Conservation (phyloP, 2,329 filamentous ascomycete species). For the Sporothrix humicola region DNA sequence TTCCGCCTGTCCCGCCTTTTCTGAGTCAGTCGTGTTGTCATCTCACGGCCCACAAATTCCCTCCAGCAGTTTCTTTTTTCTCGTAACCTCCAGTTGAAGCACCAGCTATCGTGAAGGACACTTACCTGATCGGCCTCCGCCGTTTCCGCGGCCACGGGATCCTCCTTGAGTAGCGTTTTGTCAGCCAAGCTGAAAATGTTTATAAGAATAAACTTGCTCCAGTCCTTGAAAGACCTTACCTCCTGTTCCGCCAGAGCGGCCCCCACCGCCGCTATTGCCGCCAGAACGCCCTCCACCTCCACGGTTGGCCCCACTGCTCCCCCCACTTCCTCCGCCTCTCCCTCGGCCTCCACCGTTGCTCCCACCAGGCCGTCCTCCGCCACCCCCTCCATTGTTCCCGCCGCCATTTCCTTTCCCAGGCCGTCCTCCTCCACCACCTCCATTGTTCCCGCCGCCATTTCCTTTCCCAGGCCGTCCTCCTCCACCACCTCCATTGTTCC, state of each 20-base stretch:
- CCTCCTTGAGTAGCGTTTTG: not conserved
- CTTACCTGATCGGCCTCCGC: slow-evolving; percentile 19
- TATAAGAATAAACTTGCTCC: not conserved
- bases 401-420: not conserved
- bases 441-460: slow-evolving; percentile 32
- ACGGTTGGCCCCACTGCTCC: not conserved
- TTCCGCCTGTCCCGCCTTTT: not conserved
- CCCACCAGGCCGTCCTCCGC: slow-evolving; percentile 9
- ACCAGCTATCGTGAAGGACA: not conserved
- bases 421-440: slow-evolving; percentile 38
- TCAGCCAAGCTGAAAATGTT: not conserved
- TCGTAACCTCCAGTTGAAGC: not conserved
- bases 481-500: slow-evolving; percentile 40
- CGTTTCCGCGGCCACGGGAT: not conserved
- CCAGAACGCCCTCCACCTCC: slow-evolving; percentile 22
- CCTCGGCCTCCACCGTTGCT: slow-evolving; percentile 5
- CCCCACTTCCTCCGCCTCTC: slow-evolving; percentile 15
- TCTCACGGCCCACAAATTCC: not conserved
- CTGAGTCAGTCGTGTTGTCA: not conserved
- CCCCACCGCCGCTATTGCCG: slow-evolving; percentile 39
- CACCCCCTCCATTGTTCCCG: not conserved
- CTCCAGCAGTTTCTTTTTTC: not conserved
- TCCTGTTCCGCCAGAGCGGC: slow-evolving; percentile 27
- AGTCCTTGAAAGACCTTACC: not conserved
- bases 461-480: slow-evolving; percentile 37